A percentile compares a stretch with the other conserved stretches of the same genome.
These are phyloP conservation scores for Phyllostachys edulis DNA, from an alignment of 176 grass and related monocot species.

Conservation along the genomic window DNA sequence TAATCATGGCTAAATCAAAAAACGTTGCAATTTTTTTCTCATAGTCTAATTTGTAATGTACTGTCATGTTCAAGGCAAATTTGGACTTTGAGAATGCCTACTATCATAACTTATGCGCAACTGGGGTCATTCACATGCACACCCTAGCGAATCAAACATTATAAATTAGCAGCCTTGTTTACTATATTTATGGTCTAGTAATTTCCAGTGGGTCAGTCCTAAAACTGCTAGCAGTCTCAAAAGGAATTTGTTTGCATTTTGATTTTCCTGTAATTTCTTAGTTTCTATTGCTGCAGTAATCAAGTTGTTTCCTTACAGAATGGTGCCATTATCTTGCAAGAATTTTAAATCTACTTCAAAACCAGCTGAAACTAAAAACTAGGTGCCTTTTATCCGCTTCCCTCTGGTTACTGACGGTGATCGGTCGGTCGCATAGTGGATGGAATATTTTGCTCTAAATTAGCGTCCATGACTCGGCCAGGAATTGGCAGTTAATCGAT, in stretches of 20 bases:
- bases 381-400: background rate
- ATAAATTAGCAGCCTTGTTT: constrained; percentile 2
- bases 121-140: background rate
- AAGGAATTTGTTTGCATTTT: background rate
- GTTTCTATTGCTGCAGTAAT: background rate
- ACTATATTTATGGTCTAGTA: background rate
- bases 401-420: background rate
- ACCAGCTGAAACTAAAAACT: background rate
- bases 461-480: background rate
- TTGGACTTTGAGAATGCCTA: background rate
- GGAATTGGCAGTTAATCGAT: background rate
- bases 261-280: background rate
- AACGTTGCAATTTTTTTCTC: background rate
- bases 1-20: background rate
- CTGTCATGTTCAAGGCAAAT: background rate
- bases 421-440: background rate
- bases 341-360: background rate
- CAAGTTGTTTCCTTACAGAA: background rate
- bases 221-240: background rate
- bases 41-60: constrained; percentile 13
- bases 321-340: background rate
- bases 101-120: background rate
- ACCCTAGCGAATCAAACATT: background rate
- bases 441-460: constrained; percentile 5
- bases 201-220: background rate